phyloP scores from a whole-genome alignment of 805 yeast species.

The Spathaspora arborariae region DNA sequence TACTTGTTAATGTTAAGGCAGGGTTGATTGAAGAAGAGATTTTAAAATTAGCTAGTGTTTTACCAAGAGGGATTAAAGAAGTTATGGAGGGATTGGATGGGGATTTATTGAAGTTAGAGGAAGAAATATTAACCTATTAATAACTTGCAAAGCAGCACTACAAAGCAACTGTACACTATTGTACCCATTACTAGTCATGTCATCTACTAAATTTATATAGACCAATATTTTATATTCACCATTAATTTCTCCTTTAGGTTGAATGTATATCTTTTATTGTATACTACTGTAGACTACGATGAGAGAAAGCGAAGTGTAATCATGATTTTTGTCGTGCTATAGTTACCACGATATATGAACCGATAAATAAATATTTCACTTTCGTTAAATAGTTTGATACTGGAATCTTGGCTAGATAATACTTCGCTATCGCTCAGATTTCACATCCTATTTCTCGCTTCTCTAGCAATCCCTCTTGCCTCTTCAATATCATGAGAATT shows the following conservation, averaged over 20 bases:
- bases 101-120: conserved; percentile 25
- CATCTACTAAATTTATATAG: background rate
- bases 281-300: too few relatives aligned
- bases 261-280: too few relatives aligned
- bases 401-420: too few relatives aligned
- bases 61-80: conserved; percentile 17
- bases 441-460: conserved; percentile 58
- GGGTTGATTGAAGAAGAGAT: conserved; percentile 28
- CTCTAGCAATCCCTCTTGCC: conserved; percentile 78
- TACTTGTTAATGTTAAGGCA: conserved; percentile 27
- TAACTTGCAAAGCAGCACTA: too few relatives aligned
- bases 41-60: conserved; percentile 17
- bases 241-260: background rate
- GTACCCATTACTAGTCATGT: too few relatives aligned
- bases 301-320: too few relatives aligned
- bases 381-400: background rate
- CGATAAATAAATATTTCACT: background rate
- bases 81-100: conserved; percentile 21
- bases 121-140: conserved; percentile 14
- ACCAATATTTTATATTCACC: background rate
- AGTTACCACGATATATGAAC: too few relatives aligned
- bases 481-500: conserved; percentile 87
- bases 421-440: background rate
- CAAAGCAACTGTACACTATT: too few relatives aligned
- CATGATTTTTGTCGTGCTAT: too few relatives aligned